Conservation (phyloP, 768 basidiomycete genomes). For the Leccinum barrowsii region DNA sequence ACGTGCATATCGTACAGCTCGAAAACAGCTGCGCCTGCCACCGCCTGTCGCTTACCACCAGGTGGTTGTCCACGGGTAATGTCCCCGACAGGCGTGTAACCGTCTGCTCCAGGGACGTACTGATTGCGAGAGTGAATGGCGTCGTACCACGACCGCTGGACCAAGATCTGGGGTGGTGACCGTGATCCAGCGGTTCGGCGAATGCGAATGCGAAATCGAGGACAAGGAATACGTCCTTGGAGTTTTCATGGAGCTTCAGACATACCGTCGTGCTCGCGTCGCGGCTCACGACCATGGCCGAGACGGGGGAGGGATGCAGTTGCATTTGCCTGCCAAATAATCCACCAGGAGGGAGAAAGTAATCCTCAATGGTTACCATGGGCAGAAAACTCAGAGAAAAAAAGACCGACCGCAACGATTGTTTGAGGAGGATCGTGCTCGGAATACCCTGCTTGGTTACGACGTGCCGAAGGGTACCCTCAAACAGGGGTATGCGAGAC, state of each 20-base stretch:
- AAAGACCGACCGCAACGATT: slow-evolving; percentile 21
- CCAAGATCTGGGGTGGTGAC: slow-evolving; percentile 11
- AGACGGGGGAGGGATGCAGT: slow-evolving; percentile 14
- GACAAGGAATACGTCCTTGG: slow-evolving; percentile 44
- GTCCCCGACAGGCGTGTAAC: slow-evolving; percentile 45
- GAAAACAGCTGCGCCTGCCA: slow-evolving; percentile 64
- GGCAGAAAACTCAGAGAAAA: neutral
- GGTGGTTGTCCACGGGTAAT: slow-evolving; percentile 42
- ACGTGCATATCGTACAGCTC: slow-evolving; percentile 56
- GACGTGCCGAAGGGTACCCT: slow-evolving; percentile 33
- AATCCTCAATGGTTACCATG: neutral
- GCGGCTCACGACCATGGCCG: slow-evolving; percentile 52
- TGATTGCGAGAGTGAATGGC: slow-evolving; percentile 50
- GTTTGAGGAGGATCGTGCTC: slow-evolving; percentile 34
- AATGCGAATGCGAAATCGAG: slow-evolving; percentile 61
- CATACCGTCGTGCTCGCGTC: slow-evolving; percentile 58
- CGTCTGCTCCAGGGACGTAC: slow-evolving; percentile 41
- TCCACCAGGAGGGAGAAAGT: neutral
- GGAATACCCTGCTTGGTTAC: slow-evolving; percentile 37
- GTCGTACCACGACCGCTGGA: slow-evolving; percentile 23
- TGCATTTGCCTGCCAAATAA: slow-evolving; percentile 24
- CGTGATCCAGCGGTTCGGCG: slow-evolving; percentile 36
- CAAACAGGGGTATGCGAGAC: slow-evolving; percentile 45
- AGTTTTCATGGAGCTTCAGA: slow-evolving; percentile 31
- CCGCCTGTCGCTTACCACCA: slow-evolving; percentile 43